Evolutionary conservation across 129 eudicot species (phyloP).

Genomic region (Heracleum sosnowskyi): DNA sequence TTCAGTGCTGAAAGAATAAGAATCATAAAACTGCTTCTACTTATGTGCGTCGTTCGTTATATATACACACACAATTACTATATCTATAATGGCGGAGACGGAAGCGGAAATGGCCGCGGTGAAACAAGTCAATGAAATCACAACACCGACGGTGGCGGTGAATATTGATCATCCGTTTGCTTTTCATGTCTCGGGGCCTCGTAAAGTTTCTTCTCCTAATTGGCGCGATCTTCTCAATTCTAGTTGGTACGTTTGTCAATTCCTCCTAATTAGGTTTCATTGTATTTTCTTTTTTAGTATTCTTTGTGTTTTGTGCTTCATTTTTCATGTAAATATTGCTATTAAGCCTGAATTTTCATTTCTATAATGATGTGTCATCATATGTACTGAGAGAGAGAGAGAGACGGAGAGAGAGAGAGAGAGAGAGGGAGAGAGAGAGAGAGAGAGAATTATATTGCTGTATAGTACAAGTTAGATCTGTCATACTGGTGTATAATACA

Average conservation of each 20-base stretch:
- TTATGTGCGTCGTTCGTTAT: background rate
- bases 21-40: background rate
- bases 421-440: no score
- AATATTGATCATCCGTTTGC: conserved; percentile 59
- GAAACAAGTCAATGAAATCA: background rate
- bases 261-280: background rate
- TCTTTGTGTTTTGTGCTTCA: no score
- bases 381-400: no score
- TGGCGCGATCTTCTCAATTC: conserved; percentile 85
- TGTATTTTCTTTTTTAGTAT: background rate
- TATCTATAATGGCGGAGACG: background rate
- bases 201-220: conserved; percentile 73
- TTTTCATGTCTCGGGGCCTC: conserved; percentile 91
- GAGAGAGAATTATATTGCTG: no score
- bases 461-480: background rate
- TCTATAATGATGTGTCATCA: no score
- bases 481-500: background rate
- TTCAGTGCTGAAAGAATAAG: background rate
- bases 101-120: background rate
- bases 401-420: no score
- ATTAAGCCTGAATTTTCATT: no score
- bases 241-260: conserved; percentile 41
- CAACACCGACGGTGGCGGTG: background rate
- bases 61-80: background rate
- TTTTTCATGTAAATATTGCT: background rate